Evolutionary conservation across 305 asterid genomes (phyloP).

Genomic region (Fraxinus dipetala): DNA sequence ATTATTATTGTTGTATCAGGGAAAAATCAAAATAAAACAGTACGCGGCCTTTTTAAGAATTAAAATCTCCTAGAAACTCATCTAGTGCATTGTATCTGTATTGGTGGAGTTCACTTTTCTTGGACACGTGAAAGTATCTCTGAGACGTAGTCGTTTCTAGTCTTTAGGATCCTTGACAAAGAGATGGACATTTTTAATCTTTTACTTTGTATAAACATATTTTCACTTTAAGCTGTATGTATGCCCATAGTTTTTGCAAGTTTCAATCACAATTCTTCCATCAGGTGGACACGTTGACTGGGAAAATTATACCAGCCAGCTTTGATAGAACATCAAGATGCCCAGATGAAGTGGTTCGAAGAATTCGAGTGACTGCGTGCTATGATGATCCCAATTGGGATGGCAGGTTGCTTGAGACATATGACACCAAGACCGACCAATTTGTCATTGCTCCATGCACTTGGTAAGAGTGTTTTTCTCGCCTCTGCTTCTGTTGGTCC

Average conservation of each 20-base stretch:
- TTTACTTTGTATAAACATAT: background rate
- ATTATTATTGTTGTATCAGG: background rate
- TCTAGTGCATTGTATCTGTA: background rate
- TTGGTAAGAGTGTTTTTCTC: constrained; percentile 48
- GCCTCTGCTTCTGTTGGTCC: constrained; percentile 3
- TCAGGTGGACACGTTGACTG: constrained; percentile 70
- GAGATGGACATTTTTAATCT: constrained; percentile 7
- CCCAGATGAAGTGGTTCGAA: constrained; percentile 90
- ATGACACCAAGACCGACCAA: constrained; percentile 57
- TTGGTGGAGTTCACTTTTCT: background rate
- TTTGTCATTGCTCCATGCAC: constrained; percentile 71
- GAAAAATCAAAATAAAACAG: background rate
- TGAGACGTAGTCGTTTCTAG: background rate
- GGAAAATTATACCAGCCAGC: constrained; percentile 66
- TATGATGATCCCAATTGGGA: constrained; percentile 66
- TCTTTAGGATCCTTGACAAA: background rate
- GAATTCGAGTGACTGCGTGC: constrained; percentile 65
- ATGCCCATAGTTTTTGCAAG: background rate
- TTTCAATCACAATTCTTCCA: constrained; percentile 13
- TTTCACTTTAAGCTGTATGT: background rate
- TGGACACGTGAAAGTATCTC: background rate
- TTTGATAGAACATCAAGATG: constrained; percentile 70
- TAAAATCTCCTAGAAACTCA: background rate
- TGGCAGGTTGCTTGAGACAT: constrained; percentile 71
- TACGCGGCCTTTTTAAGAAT: background rate